Evolutionary conservation across 106 monocot genomes (phyloP).

Genomic region (Dendrobium catenatum): DNA sequence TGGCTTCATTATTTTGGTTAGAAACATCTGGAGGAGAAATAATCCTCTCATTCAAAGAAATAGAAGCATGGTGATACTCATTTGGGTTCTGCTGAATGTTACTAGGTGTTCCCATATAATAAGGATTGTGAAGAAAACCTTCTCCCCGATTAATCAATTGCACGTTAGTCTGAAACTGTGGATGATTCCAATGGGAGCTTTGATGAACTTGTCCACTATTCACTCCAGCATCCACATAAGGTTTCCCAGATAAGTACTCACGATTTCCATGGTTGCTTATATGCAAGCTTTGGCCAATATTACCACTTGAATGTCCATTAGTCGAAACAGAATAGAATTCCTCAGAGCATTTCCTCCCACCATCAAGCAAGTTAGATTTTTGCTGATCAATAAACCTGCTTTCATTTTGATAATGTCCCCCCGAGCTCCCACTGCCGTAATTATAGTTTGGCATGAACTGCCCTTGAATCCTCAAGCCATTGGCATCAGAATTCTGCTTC

Average conservation of each 20-base stretch:
- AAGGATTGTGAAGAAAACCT: background rate
- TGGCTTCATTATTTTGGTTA: background rate
- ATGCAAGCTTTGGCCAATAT: background rate
- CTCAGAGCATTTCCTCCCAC: background rate
- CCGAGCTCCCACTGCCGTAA: background rate
- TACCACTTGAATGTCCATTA: background rate
- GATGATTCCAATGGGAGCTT: background rate
- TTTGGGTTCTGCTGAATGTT: background rate
- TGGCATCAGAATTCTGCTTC: background rate
- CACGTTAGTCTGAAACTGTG: background rate
- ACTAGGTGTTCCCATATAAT: background rate
- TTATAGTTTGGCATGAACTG: background rate
- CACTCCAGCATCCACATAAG: background rate
- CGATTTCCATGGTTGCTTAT: background rate
- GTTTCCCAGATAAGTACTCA: background rate
- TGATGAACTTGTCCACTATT: slow-evolving; percentile 1
- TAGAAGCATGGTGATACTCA: slow-evolving; percentile 7
- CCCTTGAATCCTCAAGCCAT: background rate
- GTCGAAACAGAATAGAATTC: background rate
- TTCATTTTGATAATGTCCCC: background rate
- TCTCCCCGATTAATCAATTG: background rate
- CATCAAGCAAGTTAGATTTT: background rate
- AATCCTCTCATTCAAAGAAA: background rate
- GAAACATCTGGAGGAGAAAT: background rate
- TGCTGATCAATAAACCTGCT: background rate